Base-by-base conservation (phyloP, 2,329 filamentous ascomycete genomes). In the Alternaria ethzedia region DNA sequence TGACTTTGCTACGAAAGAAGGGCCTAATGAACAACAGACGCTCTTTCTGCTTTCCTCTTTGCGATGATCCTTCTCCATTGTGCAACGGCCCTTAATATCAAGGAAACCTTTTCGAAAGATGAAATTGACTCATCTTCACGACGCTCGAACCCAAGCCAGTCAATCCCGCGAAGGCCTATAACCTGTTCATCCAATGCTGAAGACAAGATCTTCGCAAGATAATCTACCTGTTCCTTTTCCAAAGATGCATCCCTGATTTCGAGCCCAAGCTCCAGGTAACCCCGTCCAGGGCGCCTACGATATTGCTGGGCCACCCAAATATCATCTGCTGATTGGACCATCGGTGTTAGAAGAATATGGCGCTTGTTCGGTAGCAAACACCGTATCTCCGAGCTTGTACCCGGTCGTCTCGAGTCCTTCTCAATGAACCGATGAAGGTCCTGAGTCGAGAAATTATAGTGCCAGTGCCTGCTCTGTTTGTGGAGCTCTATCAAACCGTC, bases 251-350 rank as follows among this genome's bases (percentile, higher is more conserved):
- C 43, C 10, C 0, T 4, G 0, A 45, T 0, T 13, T 7, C 43
- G 17, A 45, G 2, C 1, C 43, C 43, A 4, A 45, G 43, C 20
- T 45, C 21, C 17, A 45, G 2, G 43, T 45, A 45, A 5, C 43
- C 43, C 17, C 4, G 15, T 17, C 15, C 32, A n/a, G 32, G 32
- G 32, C 8, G 32, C 15, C 15, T 41, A 10, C 9, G 32, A 1
- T 17, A 4, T 15, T 41, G 15, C 15, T n/a, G 4, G 15, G 1
- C 2, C n/a, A 5, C 4, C 0, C 32, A 1, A 7, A 1, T 2
- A 20, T 20, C 6, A 4, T 7, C 0, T 13, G 3, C 41, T 2
- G 10, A 2, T 13, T 21, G 41, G 3, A 0, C 10, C 3, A 12
- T 21, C 10, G 43, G 43, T 21, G 43, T 13, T 0, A 45, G 6